Conservation (phyloP, 257 asterid species). For the Sherardia arvensis region DNA sequence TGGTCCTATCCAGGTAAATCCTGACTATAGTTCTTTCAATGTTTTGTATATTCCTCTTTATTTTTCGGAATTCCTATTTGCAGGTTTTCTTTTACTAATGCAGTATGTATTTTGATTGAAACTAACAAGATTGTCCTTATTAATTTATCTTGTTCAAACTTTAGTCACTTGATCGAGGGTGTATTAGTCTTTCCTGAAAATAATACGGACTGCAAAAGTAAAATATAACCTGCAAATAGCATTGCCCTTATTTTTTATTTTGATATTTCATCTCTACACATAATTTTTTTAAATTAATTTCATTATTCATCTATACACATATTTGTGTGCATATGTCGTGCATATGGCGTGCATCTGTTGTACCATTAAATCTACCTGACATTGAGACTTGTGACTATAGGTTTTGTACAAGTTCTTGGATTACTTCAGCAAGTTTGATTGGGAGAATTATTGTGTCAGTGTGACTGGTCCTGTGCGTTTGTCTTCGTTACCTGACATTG, state of each 20-base stretch:
- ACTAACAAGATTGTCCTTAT: too few relatives aligned
- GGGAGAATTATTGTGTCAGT: slow-evolving; percentile 72
- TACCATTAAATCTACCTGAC: slow-evolving; percentile 17
- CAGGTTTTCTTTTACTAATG: too few relatives aligned
- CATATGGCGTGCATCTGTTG: background rate
- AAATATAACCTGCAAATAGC: too few relatives aligned
- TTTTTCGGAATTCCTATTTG: background rate
- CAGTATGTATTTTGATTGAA: too few relatives aligned
- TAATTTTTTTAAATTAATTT: too few relatives aligned
- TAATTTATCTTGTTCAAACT: too few relatives aligned
- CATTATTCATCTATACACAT: background rate
- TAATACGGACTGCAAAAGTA: too few relatives aligned
- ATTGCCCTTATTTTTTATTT: too few relatives aligned
- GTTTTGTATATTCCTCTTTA: background rate
- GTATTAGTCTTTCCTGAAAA: too few relatives aligned
- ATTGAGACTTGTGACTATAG: slow-evolving; percentile 28
- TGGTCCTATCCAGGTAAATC: slow-evolving; percentile 81
- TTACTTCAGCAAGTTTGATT: slow-evolving; percentile 76
- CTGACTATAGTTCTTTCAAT: slow-evolving; percentile 1
- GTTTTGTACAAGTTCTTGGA: slow-evolving; percentile 80
- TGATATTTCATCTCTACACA: background rate
- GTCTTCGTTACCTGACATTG: slow-evolving; percentile 55
- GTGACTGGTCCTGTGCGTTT: slow-evolving; percentile 60
- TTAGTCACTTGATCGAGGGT: too few relatives aligned
- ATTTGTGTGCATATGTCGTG: background rate